A percentile compares a stretch with the other conserved stretches of the same genome.
phyloP scores from a whole-genome alignment of 2,329 filamentous ascomycete genomes.

The Microdochium trichocladiopsis region DNA sequence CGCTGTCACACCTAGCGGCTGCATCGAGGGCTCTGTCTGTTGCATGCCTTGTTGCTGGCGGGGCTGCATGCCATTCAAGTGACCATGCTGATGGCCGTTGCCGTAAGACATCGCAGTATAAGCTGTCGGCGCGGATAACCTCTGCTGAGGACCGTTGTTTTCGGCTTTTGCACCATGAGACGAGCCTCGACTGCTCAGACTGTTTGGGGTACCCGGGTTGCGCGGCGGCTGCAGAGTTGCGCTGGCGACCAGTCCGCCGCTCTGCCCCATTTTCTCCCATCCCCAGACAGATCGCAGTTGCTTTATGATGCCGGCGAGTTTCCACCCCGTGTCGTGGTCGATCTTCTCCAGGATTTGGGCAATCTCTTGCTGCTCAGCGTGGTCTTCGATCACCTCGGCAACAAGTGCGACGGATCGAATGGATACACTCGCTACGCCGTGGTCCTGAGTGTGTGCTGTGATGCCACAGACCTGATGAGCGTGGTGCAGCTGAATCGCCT shows the following conservation, averaged over 20 bases:
- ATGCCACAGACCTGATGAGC: constrained; percentile 86
- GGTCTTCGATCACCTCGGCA: constrained; percentile 61
- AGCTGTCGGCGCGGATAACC: neutral
- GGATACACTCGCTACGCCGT: constrained; percentile 70
- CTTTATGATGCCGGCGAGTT: constrained; percentile 61
- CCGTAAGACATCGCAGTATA: neutral
- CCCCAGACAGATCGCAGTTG: constrained; percentile 74
- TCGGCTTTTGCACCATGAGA: neutral
- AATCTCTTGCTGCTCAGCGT: constrained; percentile 73
- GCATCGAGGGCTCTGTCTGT: neutral
- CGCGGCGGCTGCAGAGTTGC: neutral
- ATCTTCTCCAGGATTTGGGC: constrained; percentile 71
- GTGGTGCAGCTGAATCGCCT: constrained; percentile 62
- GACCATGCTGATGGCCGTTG: too few relatives aligned
- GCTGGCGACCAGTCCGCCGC: neutral
- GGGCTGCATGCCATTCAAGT: too few relatives aligned
- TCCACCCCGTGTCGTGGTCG: constrained; percentile 71
- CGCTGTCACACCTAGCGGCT: neutral
- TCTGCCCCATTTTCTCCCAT: constrained; percentile 44
- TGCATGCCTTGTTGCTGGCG: neutral
- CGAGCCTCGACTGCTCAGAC: neutral
- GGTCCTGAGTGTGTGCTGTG: constrained; percentile 75
- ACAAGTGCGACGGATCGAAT: constrained; percentile 74
- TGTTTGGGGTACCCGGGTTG: neutral
- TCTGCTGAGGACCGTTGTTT: neutral